Percentiles rank a stretch among this genome's conserved stretches.
These are phyloP conservation scores for Golovinomyces cichoracearum DNA, from an alignment of 2,329 filamentous ascomycete species.

Conservation along the genomic window DNA sequence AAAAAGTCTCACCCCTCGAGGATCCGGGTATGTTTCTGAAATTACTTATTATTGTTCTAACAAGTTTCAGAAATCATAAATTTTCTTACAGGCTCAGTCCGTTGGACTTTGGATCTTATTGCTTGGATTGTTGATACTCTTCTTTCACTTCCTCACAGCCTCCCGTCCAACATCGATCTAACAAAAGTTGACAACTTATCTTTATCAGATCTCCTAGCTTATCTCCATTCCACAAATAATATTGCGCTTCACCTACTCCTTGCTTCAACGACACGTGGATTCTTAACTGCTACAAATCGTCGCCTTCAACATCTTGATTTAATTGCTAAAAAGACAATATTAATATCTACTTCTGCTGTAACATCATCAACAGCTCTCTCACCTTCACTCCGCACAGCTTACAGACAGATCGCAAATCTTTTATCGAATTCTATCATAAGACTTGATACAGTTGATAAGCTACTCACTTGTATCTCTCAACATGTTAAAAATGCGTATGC, in stretches of 20 bases:
- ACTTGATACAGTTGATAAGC: conserved; percentile 12
- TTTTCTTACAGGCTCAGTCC: conserved; percentile 45
- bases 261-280: conserved; percentile 46
- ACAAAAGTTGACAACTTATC: conserved; percentile 21
- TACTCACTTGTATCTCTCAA: conserved; percentile 10
- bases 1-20: conserved; percentile 32
- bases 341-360: conserved; percentile 1
- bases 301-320: conserved; percentile 32
- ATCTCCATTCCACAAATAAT: conserved; percentile 28
- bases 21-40: conserved; percentile 26
- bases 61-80: conserved; percentile 37
- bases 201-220: conserved; percentile 22
- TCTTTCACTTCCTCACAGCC: conserved; percentile 28
- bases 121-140: conserved; percentile 34
- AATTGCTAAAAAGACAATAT: conserved; percentile 14
- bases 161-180: conserved; percentile 19
- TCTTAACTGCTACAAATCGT: conserved; percentile 42
- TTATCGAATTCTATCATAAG: conserved; percentile 11
- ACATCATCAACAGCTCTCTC: conserved; percentile 5
- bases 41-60: conserved; percentile 1
- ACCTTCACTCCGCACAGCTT: conserved; percentile 11
- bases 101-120: conserved; percentile 52
- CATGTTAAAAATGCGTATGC: conserved; percentile 12
- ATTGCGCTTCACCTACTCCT: conserved; percentile 38
- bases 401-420: conserved; percentile 13